Evolutionary conservation across 208 protist genomes (phyloP).

Genomic region (Leishmania major): DNA sequence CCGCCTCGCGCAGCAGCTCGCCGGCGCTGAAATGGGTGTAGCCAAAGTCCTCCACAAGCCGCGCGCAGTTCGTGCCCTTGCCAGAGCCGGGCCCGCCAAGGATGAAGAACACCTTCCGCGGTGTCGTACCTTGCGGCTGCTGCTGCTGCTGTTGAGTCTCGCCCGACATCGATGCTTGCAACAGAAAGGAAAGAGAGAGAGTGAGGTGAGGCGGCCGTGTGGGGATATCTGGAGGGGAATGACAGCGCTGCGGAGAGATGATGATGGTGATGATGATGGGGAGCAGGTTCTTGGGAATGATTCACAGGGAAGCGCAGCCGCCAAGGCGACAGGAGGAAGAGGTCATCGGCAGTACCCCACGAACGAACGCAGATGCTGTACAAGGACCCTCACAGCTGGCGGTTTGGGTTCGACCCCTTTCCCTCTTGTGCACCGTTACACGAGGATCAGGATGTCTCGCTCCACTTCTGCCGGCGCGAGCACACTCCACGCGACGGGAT

Average conservation of each 20-base stretch:
- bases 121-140: neutral
- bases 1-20: constrained; percentile 83
- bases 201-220: neutral
- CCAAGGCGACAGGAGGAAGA: neutral
- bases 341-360: neutral
- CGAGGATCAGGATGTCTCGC: neutral
- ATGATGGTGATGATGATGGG: neutral
- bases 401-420: neutral
- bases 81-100: constrained; percentile 88
- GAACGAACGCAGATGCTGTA: neutral
- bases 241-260: neutral
- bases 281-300: neutral
- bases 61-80: constrained; percentile 84
- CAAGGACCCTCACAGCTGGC: neutral
- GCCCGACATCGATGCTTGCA: constrained; percentile 7
- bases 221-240: neutral
- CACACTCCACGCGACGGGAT: neutral
- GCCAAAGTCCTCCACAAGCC: constrained; percentile 77
- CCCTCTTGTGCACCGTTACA: neutral
- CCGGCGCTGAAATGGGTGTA: constrained; percentile 89
- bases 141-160: neutral
- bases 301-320: neutral
- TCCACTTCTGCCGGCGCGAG: neutral
- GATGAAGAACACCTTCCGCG: constrained; percentile 84
- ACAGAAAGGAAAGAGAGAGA: neutral